phyloP scores from a whole-genome alignment of 768 basidiomycete species.

The Termitomyces sp. region DNA sequence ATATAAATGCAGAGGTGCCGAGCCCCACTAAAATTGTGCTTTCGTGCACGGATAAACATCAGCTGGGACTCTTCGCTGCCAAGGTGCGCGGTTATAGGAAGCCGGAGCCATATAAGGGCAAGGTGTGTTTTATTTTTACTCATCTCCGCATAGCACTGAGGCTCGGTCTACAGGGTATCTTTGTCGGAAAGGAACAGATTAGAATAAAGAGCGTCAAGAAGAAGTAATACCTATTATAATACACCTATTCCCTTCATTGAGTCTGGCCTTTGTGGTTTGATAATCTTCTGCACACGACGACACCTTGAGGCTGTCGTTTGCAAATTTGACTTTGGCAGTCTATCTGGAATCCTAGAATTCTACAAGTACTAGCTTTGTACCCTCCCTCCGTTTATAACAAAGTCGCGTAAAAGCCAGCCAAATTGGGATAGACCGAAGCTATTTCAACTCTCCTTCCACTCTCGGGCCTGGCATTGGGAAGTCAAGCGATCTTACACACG shows the following conservation, averaged over 20 bases:
- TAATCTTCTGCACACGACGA: too few relatives aligned
- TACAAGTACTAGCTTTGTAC: too few relatives aligned
- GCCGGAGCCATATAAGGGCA: constrained; percentile 97
- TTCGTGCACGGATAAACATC: constrained; percentile 84
- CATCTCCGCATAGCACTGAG: not conserved
- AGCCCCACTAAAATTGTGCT: constrained; percentile 81
- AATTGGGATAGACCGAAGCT: too few relatives aligned
- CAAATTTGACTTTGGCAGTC: too few relatives aligned
- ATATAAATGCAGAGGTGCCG: constrained; percentile 80
- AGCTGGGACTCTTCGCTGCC: constrained; percentile 84
- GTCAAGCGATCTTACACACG: not conserved
- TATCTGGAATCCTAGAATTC: too few relatives aligned
- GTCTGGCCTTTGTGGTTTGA: too few relatives aligned
- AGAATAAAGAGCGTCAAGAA: constrained; percentile 92
- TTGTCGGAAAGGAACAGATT: constrained; percentile 90
- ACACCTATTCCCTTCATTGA: not conserved
- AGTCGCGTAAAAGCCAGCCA: too few relatives aligned
- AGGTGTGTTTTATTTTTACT: constrained; percentile 52
- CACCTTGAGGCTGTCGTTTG: too few relatives aligned
- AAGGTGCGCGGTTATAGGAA: constrained; percentile 79
- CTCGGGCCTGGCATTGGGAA: too few relatives aligned
- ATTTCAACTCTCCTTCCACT: too few relatives aligned
- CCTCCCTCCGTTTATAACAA: too few relatives aligned
- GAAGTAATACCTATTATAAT: constrained; percentile 57
- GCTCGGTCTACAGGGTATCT: constrained; percentile 66